Evolutionary conservation across 1,139 yeast genomes (phyloP).

Genomic region (Pichia sp.): DNA sequence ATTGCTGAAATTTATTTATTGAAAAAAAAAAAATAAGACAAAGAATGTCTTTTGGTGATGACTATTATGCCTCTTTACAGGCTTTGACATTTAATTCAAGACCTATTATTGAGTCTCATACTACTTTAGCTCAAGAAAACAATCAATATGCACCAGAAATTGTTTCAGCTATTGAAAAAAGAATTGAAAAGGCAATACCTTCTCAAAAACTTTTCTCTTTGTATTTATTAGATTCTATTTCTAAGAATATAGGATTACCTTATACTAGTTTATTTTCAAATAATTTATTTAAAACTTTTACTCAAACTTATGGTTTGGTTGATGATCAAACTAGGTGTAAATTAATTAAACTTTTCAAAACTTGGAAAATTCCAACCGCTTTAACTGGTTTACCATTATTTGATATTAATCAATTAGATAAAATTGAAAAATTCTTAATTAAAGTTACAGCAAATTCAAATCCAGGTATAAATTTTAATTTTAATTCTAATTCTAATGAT

Average conservation of each 20-base stretch:
- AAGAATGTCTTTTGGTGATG: conserved; percentile 39
- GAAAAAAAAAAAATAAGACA: neutral
- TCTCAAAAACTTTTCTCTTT: conserved; percentile 76
- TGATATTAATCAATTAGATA: conserved; percentile 61
- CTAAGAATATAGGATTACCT: conserved; percentile 86
- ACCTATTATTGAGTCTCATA: conserved; percentile 80
- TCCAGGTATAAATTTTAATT: neutral
- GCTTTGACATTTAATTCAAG: conserved; percentile 85
- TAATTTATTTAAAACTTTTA: conserved; percentile 61
- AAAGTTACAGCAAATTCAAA: conserved; percentile 38
- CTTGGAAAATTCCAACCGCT: conserved; percentile 72
- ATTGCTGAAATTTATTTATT: neutral
- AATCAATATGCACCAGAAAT: conserved; percentile 71
- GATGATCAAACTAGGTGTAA: conserved; percentile 70
- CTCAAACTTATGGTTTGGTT: conserved; percentile 71
- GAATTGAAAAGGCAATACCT: conserved; percentile 67
- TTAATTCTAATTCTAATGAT: neutral
- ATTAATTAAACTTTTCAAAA: conserved; percentile 69
- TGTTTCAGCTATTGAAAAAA: conserved; percentile 61
- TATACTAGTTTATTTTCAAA: conserved; percentile 70
- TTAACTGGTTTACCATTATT: conserved; percentile 66
- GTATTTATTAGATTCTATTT: conserved; percentile 85
- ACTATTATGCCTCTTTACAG: conserved; percentile 59
- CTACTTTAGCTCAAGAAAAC: conserved; percentile 85
- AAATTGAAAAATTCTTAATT: conserved; percentile 67